phyloP scores from a whole-genome alignment of 495 filamentous ascomycete genomes.

The Cercophora scortea region DNA sequence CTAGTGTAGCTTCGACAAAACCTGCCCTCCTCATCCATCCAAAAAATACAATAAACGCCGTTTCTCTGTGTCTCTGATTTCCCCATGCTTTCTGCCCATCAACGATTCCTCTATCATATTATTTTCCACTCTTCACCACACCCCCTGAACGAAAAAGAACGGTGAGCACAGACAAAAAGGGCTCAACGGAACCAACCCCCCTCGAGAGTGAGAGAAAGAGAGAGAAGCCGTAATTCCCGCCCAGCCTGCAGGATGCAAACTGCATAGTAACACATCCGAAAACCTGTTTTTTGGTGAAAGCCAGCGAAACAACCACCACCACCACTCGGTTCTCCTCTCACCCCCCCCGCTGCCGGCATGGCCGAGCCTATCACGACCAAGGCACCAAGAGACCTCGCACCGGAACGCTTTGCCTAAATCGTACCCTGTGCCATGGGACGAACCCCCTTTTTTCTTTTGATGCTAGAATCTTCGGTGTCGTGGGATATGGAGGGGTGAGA shows the following conservation, averaged over 20 bases:
- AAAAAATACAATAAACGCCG: no score
- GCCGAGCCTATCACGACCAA: slow-evolving; percentile 16
- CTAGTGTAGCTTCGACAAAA: no score
- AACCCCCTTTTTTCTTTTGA: not conserved
- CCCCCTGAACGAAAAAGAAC: no score
- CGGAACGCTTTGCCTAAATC: slow-evolving; percentile 10
- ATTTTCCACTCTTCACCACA: no score
- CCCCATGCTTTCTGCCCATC: no score
- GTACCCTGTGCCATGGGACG: slow-evolving; percentile 1
- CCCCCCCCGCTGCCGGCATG: slow-evolving; percentile 6
- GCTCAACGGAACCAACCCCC: not conserved
- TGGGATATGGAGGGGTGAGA: not conserved
- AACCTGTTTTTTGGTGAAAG: slow-evolving; percentile 19
- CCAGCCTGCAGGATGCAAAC: slow-evolving; percentile 18
- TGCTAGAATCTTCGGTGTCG: slow-evolving; percentile 14
- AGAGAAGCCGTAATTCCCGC: slow-evolving; percentile 10
- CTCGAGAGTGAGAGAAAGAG: no score
- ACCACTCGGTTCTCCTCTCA: slow-evolving; percentile 8
- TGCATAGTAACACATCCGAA: slow-evolving; percentile 26
- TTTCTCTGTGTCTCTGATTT: no score
- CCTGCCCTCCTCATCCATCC: no score
- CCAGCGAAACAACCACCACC: slow-evolving; percentile 3
- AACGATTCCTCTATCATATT: no score
- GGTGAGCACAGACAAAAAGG: no score
- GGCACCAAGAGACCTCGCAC: not conserved